phyloP scores from a whole-genome alignment of 2,329 filamentous ascomycete genomes.

The Pyrenophora seminiperda region DNA sequence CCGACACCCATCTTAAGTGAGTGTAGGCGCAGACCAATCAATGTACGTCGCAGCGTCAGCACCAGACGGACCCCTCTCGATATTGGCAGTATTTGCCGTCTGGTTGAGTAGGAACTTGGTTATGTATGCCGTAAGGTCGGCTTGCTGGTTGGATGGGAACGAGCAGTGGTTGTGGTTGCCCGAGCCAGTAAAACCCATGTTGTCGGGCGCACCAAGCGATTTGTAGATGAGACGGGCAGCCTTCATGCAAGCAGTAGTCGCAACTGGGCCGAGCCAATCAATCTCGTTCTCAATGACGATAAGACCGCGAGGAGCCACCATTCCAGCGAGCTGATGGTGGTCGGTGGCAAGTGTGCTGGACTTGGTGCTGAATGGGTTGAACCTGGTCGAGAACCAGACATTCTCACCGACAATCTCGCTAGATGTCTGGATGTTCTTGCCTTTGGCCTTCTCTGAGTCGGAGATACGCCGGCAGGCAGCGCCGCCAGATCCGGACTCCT shows the following conservation, averaged over 20 bases:
- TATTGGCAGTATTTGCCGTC: conserved; percentile 35
- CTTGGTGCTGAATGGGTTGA: conserved; percentile 58
- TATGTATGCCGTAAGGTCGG: conserved; percentile 61
- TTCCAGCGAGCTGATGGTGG: conserved; percentile 63
- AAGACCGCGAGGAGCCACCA: conserved; percentile 62
- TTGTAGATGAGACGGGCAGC: conserved; percentile 60
- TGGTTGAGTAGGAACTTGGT: conserved; percentile 56
- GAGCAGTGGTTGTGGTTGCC: conserved; percentile 62
- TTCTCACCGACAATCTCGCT: conserved; percentile 65
- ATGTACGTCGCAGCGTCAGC: conserved; percentile 43
- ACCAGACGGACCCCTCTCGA: conserved; percentile 42
- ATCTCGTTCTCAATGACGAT: conserved; percentile 63
- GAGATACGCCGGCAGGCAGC: conserved; percentile 64
- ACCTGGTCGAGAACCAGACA: conserved; percentile 65
- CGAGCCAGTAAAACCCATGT: conserved; percentile 64
- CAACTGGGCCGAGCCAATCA: conserved; percentile 64
- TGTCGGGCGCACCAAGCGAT: conserved; percentile 58
- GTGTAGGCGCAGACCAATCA: conserved; percentile 45
- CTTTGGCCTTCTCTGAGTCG: conserved; percentile 54
- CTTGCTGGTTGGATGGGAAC: conserved; percentile 60
- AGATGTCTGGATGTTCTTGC: conserved; percentile 66
- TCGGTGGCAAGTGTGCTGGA: conserved; percentile 59
- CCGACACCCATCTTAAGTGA: conserved; percentile 29
- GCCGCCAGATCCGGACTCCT: conserved; percentile 67
- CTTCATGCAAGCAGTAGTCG: conserved; percentile 64